phyloP scores from a whole-genome alignment of 768 basidiomycete species.

The Phlegmacium glaucopus region DNA sequence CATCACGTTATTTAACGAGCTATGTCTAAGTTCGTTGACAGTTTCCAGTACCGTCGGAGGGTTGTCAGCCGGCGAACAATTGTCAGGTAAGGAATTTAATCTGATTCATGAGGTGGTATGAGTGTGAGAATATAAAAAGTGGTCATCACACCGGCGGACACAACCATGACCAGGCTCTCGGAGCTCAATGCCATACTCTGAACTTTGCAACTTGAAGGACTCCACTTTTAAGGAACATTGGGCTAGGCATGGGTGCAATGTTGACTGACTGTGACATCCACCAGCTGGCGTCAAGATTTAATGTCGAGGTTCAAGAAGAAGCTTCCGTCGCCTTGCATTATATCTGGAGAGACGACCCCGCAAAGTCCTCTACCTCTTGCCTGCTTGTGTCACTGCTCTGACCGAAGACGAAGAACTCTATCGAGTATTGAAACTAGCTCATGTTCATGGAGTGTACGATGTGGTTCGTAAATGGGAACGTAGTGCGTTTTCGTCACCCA shows the following conservation, averaged over 20 bases:
- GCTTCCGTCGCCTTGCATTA: constrained; percentile 39
- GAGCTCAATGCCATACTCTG: neutral
- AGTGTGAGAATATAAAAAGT: no score
- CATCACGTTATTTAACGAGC: no score
- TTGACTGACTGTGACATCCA: constrained; percentile 26
- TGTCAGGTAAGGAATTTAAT: no score
- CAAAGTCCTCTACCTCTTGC: constrained; percentile 27
- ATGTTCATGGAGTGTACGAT: constrained; percentile 25
- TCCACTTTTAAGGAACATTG: neutral
- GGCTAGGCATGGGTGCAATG: no score
- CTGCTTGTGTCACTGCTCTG: constrained; percentile 32
- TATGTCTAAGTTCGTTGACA: no score
- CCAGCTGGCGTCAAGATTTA: constrained; percentile 27
- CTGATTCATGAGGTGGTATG: no score
- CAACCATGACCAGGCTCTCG: no score
- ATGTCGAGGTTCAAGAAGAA: constrained; percentile 35
- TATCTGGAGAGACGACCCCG: constrained; percentile 30
- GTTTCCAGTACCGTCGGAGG: no score
- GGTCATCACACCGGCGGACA: no score
- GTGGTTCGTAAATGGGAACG: constrained; percentile 28
- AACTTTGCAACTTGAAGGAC: neutral
- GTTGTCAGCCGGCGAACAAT: no score
- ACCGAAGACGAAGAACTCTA: constrained; percentile 27
- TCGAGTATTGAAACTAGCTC: constrained; percentile 29
- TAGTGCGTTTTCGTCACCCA: constrained; percentile 14